These are phyloP conservation scores for Chlorella sp. DNA, from an alignment of 139 green algal species.

Conservation along the genomic window DNA sequence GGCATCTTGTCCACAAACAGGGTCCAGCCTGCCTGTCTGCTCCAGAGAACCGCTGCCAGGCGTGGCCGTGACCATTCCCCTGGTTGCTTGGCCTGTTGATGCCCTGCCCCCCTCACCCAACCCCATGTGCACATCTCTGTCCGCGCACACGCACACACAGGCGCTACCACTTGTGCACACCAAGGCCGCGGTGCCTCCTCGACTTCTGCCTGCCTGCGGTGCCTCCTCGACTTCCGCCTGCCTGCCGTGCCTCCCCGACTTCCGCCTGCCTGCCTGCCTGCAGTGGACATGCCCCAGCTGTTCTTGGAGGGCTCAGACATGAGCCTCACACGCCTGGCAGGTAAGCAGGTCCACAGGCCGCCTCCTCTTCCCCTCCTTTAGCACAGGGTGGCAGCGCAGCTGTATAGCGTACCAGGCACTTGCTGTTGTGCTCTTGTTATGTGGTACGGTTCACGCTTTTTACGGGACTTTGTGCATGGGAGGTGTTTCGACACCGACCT, in stretches of 20 bases:
- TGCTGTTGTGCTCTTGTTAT: neutral
- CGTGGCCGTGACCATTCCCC: neutral
- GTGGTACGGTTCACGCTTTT: too few species aligned
- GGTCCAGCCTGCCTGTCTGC: neutral
- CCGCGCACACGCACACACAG: too few species aligned
- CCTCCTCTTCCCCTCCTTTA: neutral
- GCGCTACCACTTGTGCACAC: too few species aligned
- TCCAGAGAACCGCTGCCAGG: neutral
- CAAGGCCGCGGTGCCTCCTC: too few species aligned
- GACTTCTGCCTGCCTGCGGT: neutral
- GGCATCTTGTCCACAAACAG: neutral
- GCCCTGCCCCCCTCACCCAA: too few species aligned
- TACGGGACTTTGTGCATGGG: too few species aligned
- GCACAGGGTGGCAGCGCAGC: neutral
- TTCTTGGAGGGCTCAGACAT: conserved; percentile 42
- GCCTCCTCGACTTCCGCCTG: neutral
- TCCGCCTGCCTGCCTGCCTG: neutral
- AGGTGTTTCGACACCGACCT: too few species aligned
- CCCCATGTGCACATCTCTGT: too few species aligned
- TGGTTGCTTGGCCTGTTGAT: conserved; percentile 42
- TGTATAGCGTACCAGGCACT: neutral
- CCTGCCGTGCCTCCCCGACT: neutral
- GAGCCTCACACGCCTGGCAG: conserved; percentile 71
- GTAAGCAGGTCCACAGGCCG: neutral
- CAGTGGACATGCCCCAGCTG: conserved; percentile 34